phyloP scores from a whole-genome alignment of 805 yeast species.

The Saccharomycopsis oosterbeekiorum region DNA sequence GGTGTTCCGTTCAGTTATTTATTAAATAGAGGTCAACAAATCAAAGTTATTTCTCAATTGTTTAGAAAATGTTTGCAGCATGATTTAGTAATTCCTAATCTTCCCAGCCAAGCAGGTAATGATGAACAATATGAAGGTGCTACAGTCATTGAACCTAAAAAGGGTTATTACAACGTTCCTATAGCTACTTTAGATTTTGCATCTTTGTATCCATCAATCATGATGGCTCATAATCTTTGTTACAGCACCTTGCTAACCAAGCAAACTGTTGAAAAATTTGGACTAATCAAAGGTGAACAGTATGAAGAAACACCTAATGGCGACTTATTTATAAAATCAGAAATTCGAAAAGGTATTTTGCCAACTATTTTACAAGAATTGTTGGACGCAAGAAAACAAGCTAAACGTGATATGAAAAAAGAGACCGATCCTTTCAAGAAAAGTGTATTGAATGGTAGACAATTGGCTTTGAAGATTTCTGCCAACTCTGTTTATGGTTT shows the following conservation, averaged over 20 bases:
- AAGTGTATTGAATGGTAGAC: conserved; percentile 94
- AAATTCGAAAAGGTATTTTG: conserved; percentile 68
- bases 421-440: conserved; percentile 92
- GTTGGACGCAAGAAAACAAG: conserved; percentile 84
- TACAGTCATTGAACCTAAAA: conserved; percentile 90
- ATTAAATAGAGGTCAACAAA: conserved; percentile 90
- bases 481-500: conserved; percentile 99
- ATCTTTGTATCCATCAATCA: conserved; percentile 92
- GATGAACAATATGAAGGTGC: conserved; percentile 98
- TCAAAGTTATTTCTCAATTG: conserved; percentile 90
- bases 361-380: conserved; percentile 90
- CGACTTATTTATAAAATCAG: conserved; percentile 71
- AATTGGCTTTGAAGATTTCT: conserved; percentile 88
- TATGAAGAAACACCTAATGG: conserved; percentile 86
- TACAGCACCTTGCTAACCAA: conserved; percentile 79
- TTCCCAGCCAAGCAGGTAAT: conserved; percentile 62
- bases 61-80: conserved; percentile 86
- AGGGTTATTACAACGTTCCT: conserved; percentile 96
- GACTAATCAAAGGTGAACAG: conserved; percentile 60
- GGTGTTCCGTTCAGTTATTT: conserved; percentile 95
- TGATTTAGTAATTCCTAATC: conserved; percentile 83
- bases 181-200: conserved; percentile 97
- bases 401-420: conserved; percentile 79
- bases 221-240: conserved; percentile 98
- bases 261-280: conserved; percentile 54